These are phyloP conservation scores for Camellia lanceoleosa DNA, from an alignment of 148 eudicot species.

Conservation along the genomic window DNA sequence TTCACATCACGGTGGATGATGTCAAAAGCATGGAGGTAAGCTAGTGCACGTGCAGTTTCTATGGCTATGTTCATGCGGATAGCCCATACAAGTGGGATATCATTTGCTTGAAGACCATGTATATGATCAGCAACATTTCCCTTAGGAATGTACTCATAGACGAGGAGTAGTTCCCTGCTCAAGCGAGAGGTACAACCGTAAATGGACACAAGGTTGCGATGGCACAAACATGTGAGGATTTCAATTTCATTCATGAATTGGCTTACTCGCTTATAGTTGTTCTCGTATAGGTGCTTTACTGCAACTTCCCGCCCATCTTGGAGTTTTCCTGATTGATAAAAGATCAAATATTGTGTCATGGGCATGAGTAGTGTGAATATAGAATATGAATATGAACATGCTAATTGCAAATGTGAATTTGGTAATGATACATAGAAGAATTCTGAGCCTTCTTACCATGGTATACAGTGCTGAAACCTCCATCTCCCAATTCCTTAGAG, in stretches of 20 bases:
- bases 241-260: conserved; percentile 55
- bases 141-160: no score
- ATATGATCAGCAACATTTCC: conserved; percentile 44
- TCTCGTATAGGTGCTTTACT: conserved; percentile 52
- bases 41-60: conserved; percentile 52
- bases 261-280: conserved; percentile 37
- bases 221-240: conserved; percentile 46
- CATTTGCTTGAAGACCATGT: conserved; percentile 29
- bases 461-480: conserved; percentile 60
- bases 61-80: conserved; percentile 49
- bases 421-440: background rate
- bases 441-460: conserved; percentile 35
- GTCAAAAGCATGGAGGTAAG: background rate
- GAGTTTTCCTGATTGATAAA: conserved; percentile 36
- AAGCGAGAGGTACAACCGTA: no score
- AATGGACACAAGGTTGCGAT: conserved; percentile 32
- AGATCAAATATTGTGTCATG: background rate
- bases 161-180: no score
- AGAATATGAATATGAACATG: background rate
- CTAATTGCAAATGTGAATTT: background rate
- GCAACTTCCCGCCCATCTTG: conserved; percentile 60
- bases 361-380: background rate
- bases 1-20: no score
- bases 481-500: conserved; percentile 47
- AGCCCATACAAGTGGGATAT: conserved; percentile 36